Conservation (phyloP, 2,329 filamentous ascomycete genomes). For the Metarhizium anisopliae region DNA sequence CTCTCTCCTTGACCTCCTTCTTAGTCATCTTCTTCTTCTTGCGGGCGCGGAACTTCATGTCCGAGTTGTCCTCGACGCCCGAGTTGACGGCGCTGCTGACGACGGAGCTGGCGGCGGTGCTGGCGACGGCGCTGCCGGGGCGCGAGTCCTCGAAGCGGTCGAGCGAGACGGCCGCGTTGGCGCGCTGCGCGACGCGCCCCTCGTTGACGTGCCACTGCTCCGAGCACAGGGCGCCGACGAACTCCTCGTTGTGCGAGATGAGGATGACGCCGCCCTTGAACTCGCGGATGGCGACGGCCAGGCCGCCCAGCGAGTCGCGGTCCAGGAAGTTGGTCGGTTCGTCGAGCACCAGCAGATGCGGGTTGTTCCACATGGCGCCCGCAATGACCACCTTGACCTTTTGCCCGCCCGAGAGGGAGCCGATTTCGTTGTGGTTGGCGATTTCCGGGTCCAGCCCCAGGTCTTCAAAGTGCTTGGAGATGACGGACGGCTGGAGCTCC, state of each 20-base stretch:
- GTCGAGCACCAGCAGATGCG: constrained; percentile 92
- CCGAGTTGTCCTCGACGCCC: constrained; percentile 63
- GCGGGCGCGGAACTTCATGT: constrained; percentile 76
- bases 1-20: constrained; percentile 89
- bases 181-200: constrained; percentile 78
- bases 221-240: constrained; percentile 87
- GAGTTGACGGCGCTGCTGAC: constrained; percentile 49
- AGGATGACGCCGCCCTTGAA: constrained; percentile 98
- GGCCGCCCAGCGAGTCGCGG: constrained; percentile 89
- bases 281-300: constrained; percentile 95
- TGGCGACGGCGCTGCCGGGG: constrained; percentile 48
- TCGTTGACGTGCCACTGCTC: constrained; percentile 95
- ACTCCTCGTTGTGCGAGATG: constrained; percentile 99
- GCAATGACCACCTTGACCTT: constrained; percentile 99
- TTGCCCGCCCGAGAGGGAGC: constrained; percentile 89
- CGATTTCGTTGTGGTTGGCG: constrained; percentile 97
- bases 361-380: constrained; percentile 98
- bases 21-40: constrained; percentile 99
- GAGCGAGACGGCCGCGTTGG: constrained; percentile 60
- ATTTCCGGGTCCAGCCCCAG: constrained; percentile 94
- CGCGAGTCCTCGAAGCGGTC: constrained; percentile 83
- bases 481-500: constrained; percentile 82
- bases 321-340: constrained; percentile 99
- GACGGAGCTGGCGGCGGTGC: constrained; percentile 48
- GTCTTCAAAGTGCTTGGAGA: constrained; percentile 97